Conservation (phyloP, 1,284 basidiomycete genomes). For the Pisolithus thermaeus region DNA sequence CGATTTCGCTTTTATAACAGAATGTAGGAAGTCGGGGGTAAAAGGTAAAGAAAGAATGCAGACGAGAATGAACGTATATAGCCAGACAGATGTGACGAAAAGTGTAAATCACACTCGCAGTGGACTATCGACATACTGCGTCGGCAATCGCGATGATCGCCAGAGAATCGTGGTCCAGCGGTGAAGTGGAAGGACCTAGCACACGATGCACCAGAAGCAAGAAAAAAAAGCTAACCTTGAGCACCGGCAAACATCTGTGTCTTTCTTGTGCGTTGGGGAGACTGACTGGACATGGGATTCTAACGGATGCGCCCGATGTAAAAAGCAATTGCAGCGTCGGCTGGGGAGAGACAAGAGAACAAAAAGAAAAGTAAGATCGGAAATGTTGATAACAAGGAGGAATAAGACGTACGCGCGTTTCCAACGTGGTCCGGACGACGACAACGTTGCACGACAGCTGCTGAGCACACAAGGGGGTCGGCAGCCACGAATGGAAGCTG, state of each 20-base stretch:
- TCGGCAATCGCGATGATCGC: slow-evolving; percentile 19
- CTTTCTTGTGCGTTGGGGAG: slow-evolving; percentile 51
- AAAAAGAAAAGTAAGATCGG: slow-evolving; percentile 17
- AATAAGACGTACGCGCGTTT: slow-evolving; percentile 26
- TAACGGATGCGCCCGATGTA: slow-evolving; percentile 8
- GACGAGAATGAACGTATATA: not conserved
- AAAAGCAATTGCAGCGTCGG: slow-evolving; percentile 4
- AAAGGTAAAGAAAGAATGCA: slow-evolving; percentile 1
- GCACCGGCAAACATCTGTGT: slow-evolving; percentile 28
- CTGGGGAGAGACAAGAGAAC: slow-evolving; percentile 6
- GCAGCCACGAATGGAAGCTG: slow-evolving; percentile 28
- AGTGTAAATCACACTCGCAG: slow-evolving; percentile 12
- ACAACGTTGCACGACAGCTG: slow-evolving; percentile 16
- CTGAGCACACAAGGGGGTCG: slow-evolving; percentile 15
- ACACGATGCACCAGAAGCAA: slow-evolving; percentile 9
- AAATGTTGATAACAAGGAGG: slow-evolving; percentile 20
- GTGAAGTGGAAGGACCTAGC: slow-evolving; percentile 1
- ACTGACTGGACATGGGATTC: slow-evolving; percentile 51
- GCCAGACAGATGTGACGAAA: not conserved
- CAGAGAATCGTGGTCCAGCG: slow-evolving; percentile 21
- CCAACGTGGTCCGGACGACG: slow-evolving; percentile 26
- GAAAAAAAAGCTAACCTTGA: slow-evolving; percentile 31
- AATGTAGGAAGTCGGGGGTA: not conserved
- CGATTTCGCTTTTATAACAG: slow-evolving; percentile 2
- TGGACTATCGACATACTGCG: slow-evolving; percentile 10